Percentiles rank a stretch among this genome's conserved stretches.
phyloP scores from a whole-genome alignment of 2,329 filamentous ascomycete genomes.

The Nectriaceae sp. region DNA sequence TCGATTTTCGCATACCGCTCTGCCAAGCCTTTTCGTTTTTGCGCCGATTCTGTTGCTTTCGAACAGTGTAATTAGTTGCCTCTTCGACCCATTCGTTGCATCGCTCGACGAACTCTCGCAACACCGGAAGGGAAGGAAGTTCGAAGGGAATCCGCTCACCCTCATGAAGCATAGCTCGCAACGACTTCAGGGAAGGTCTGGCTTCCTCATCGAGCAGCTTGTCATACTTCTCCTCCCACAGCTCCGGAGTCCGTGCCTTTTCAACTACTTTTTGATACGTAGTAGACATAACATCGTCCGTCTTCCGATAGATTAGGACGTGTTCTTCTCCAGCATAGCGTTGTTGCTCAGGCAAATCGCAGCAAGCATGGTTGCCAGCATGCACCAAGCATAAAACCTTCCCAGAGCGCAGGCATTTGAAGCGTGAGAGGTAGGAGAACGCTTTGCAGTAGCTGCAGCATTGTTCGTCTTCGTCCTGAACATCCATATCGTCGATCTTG shows the following conservation, averaged over 20 bases:
- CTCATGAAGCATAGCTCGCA: constrained; percentile 84
- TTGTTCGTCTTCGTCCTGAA: constrained; percentile 89
- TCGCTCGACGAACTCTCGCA: constrained; percentile 89
- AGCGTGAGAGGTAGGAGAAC: constrained; percentile 88
- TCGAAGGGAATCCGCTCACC: constrained; percentile 95
- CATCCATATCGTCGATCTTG: constrained; percentile 69
- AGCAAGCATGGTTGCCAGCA: constrained; percentile 79
- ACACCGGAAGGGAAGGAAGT: constrained; percentile 76
- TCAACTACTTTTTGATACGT: constrained; percentile 78
- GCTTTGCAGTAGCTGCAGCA: constrained; percentile 93
- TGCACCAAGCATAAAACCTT: constrained; percentile 84
- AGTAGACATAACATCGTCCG: constrained; percentile 67
- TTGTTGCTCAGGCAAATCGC: constrained; percentile 65
- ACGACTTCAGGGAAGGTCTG: constrained; percentile 80
- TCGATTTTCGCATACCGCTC: constrained; percentile 69
- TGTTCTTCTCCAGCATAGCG: constrained; percentile 73
- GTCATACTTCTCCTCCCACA: constrained; percentile 89
- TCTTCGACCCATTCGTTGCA: constrained; percentile 99
- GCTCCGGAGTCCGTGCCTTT: constrained; percentile 81
- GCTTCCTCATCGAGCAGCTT: constrained; percentile 81
- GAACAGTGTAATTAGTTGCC: constrained; percentile 91
- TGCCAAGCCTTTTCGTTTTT: constrained; percentile 92
- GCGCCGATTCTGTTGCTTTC: constrained; percentile 95
- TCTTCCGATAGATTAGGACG: constrained; percentile 74
- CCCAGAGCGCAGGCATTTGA: constrained; percentile 78